phyloP scores from a whole-genome alignment of 768 basidiomycete genomes.

The Termitomyces sp. region DNA sequence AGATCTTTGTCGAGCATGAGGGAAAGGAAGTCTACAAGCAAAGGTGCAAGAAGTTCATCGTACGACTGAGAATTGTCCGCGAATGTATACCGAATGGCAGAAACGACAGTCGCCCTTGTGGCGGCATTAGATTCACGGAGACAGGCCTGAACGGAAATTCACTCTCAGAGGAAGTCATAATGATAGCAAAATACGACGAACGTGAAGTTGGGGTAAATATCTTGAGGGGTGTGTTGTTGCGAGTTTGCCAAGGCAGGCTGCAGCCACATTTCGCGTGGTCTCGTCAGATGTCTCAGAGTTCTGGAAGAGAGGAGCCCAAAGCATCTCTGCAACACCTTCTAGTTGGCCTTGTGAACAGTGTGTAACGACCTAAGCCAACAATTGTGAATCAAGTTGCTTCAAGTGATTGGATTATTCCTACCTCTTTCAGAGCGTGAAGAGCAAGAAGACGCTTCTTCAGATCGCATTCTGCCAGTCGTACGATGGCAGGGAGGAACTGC shows the following conservation, averaged over 20 bases:
- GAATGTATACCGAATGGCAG: slow-evolving; percentile 92
- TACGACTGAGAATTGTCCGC: slow-evolving; percentile 82
- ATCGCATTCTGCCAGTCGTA: slow-evolving; percentile 73
- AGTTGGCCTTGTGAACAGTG: slow-evolving; percentile 84
- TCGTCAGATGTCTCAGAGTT: slow-evolving; percentile 90
- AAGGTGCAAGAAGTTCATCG: slow-evolving; percentile 85
- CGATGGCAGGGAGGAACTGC: slow-evolving; percentile 81
- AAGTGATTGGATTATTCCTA: slow-evolving; percentile 22
- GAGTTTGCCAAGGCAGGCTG: slow-evolving; percentile 94
- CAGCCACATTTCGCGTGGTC: slow-evolving; percentile 89
- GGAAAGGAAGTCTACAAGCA: slow-evolving; percentile 88
- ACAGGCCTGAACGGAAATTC: slow-evolving; percentile 43
- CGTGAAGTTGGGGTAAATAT: slow-evolving; percentile 92
- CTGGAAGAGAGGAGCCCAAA: slow-evolving; percentile 92
- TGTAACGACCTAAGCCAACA: slow-evolving; percentile 72
- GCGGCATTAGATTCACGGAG: slow-evolving; percentile 66
- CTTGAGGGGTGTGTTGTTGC: slow-evolving; percentile 87
- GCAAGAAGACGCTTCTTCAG: slow-evolving; percentile 79
- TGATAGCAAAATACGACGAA: slow-evolving; percentile 37
- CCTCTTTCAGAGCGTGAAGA: slow-evolving; percentile 93
- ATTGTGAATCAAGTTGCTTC: neutral
- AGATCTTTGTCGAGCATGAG: slow-evolving; percentile 87
- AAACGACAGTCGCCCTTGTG: slow-evolving; percentile 84
- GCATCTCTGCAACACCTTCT: slow-evolving; percentile 80
- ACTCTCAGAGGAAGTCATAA: neutral